Conservation (phyloP, 805 yeast genomes). For the Yarrowia sp. region DNA sequence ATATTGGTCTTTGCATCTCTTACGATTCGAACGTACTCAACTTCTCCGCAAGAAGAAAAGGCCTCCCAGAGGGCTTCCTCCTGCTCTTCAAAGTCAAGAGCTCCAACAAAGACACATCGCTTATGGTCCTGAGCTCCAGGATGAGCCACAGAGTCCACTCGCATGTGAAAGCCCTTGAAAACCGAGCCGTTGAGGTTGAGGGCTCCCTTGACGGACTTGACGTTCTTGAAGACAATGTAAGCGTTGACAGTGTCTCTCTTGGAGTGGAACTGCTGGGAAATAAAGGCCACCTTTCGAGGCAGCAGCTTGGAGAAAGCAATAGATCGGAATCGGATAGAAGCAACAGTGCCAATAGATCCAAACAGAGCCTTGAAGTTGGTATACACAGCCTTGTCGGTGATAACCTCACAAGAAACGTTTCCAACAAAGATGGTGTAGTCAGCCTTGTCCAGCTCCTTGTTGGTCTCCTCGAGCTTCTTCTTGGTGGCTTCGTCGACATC, state of each 20-base stretch:
- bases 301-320: slow-evolving; percentile 82
- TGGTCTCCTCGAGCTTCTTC: slow-evolving; percentile 48
- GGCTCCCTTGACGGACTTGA: slow-evolving; percentile 48
- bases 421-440: slow-evolving; percentile 86
- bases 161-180: slow-evolving; percentile 69
- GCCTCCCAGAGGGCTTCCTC: slow-evolving; percentile 88
- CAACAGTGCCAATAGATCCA: slow-evolving; percentile 48
- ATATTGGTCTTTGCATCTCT: slow-evolving; percentile 91
- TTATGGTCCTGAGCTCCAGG: slow-evolving; percentile 83
- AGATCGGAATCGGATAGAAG: slow-evolving; percentile 86
- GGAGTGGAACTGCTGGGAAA: slow-evolving; percentile 71
- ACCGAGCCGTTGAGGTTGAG: slow-evolving; percentile 60
- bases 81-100: slow-evolving; percentile 85
- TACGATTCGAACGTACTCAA: slow-evolving; percentile 84
- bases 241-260: slow-evolving; percentile 82
- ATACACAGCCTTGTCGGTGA: slow-evolving; percentile 59
- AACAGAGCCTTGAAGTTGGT: slow-evolving; percentile 69
- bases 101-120: slow-evolving; percentile 87
- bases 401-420: slow-evolving; percentile 65
- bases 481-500: slow-evolving; percentile 36
- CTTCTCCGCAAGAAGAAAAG: slow-evolving; percentile 64
- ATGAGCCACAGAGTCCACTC: slow-evolving; percentile 92
- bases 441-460: slow-evolving; percentile 77
- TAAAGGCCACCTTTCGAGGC: slow-evolving; percentile 90
- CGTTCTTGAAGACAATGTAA: slow-evolving; percentile 69